Evolutionary conservation across 2,329 filamentous ascomycete genomes (phyloP).

Genomic region (Neofusicoccum laricinum): DNA sequence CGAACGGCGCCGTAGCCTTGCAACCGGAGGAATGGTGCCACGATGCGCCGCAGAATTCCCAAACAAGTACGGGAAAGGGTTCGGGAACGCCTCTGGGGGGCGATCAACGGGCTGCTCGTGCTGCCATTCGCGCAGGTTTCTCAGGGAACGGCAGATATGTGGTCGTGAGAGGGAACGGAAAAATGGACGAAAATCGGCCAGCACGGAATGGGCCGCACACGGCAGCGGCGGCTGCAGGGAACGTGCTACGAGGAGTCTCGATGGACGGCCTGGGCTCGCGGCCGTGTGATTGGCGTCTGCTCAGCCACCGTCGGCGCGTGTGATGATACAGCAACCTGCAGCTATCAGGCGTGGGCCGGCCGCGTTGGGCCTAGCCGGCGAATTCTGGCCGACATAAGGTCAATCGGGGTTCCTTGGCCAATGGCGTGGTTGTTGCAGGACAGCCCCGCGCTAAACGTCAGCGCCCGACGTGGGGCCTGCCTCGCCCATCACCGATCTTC

Average conservation of each 20-base stretch:
- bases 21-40: neutral
- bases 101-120: neutral
- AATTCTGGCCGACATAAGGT: neutral
- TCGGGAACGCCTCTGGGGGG: no score
- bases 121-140: neutral
- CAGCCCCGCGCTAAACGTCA: constrained; percentile 13
- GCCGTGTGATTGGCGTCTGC: neutral
- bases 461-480: constrained; percentile 13
- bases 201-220: neutral
- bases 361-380: neutral
- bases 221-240: constrained; percentile 11
- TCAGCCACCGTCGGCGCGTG: constrained; percentile 5
- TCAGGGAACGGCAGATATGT: neutral
- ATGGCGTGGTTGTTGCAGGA: neutral
- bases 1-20: neutral
- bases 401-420: neutral
- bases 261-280: neutral
- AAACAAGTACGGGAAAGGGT: no score
- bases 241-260: neutral
- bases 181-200: neutral
- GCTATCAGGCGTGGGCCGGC: neutral
- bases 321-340: neutral
- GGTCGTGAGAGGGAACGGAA: neutral
- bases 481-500: constrained; percentile 15
- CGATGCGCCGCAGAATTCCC: no score